phyloP scores from a whole-genome alignment of 2,329 filamentous ascomycete species.

The Aspergillus clavatus region DNA sequence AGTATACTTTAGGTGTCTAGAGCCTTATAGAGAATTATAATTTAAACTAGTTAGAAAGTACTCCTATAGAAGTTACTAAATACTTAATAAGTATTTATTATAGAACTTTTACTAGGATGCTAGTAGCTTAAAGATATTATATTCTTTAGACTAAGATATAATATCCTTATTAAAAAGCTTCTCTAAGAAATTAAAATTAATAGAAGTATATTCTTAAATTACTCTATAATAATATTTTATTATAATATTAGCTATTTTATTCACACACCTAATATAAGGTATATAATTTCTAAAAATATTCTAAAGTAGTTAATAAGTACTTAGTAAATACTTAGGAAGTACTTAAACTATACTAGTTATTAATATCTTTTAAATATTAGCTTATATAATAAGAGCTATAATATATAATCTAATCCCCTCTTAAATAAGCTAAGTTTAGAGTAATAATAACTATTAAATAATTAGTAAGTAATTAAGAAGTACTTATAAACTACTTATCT shows the following conservation, averaged over 20 bases:
- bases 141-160: constrained; percentile 3
- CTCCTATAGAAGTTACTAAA: too few species aligned
- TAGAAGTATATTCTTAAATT: background rate
- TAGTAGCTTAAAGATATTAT: constrained; percentile 2
- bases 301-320: too few species aligned
- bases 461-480: constrained; percentile 2
- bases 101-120: constrained; percentile 1
- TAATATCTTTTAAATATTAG: constrained; percentile 4
- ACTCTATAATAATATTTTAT: constrained; percentile 3
- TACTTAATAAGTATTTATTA: constrained; percentile 3
- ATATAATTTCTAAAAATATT: background rate
- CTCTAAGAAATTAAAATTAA: constrained; percentile 8
- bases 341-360: constrained; percentile 1
- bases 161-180: too few species aligned
- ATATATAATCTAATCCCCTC: constrained; percentile 2
- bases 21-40: constrained; percentile 7
- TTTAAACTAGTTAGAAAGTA: constrained; percentile 7
- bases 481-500: background rate
- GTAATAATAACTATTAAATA: constrained; percentile 7
- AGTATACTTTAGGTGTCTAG: constrained; percentile 3
- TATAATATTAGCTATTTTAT: background rate
- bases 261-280: constrained; percentile 6
- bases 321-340: too few species aligned
- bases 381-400: constrained; percentile 7
- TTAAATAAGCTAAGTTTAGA: too few species aligned